These are phyloP conservation scores for Acacia concinna DNA, from an alignment of 331 rosid species.

Conservation along the genomic window DNA sequence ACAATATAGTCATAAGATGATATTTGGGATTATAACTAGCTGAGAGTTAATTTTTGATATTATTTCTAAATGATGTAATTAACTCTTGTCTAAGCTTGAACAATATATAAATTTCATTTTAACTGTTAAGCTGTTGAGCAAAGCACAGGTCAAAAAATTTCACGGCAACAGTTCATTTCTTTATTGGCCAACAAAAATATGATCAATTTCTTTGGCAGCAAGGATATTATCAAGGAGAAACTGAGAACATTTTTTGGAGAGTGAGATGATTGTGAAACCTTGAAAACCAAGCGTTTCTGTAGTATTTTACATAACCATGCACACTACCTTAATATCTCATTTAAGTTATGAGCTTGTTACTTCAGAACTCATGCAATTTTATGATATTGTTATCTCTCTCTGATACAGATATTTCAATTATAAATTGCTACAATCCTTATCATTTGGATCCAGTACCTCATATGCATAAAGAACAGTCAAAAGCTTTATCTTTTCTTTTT, in stretches of 20 bases:
- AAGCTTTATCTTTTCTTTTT: neutral
- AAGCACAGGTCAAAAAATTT: neutral
- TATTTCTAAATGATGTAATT: neutral
- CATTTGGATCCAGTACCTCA: neutral
- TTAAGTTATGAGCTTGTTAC: neutral
- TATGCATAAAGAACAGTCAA: conserved; percentile 7
- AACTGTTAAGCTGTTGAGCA: neutral
- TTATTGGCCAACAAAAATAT: neutral
- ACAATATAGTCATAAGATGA: neutral
- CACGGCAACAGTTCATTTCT: neutral
- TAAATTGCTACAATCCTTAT: neutral
- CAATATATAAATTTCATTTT: neutral
- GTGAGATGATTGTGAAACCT: neutral
- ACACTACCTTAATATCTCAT: neutral
- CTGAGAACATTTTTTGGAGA: neutral
- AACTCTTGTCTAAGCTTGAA: neutral
- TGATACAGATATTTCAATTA: neutral
- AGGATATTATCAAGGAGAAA: conserved; percentile 9
- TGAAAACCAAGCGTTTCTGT: neutral
- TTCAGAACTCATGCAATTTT: neutral
- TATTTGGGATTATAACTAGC: neutral
- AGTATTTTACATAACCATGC: neutral
- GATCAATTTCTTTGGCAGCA: conserved; percentile 2
- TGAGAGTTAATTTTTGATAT: neutral
- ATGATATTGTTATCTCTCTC: conserved; percentile 4